phyloP scores from a whole-genome alignment of 2,329 filamentous ascomycete genomes.

The Fusarium decemcellulare region DNA sequence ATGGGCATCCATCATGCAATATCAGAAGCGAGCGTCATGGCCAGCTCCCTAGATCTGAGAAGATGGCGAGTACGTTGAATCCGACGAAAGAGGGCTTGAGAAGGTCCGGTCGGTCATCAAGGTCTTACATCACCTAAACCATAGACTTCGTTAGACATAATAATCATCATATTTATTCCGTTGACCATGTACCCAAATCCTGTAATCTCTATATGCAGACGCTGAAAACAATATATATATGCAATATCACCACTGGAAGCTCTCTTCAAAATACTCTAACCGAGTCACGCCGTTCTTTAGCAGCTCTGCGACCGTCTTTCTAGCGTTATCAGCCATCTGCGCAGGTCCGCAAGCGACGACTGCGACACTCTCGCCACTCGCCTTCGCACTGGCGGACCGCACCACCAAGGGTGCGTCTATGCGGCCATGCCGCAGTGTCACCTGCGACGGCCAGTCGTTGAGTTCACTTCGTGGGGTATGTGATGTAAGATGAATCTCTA shows the following conservation, averaged over 20 bases:
- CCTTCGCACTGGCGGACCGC: constrained; percentile 40
- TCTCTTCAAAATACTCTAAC: constrained; percentile 61
- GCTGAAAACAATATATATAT: background rate
- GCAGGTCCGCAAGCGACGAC: constrained; percentile 62
- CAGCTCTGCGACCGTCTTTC: constrained; percentile 52
- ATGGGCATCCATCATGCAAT: no score
- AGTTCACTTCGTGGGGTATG: constrained; percentile 20
- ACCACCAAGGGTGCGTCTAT: constrained; percentile 54
- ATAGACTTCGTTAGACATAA: background rate
- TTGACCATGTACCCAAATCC: background rate
- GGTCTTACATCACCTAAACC: background rate
- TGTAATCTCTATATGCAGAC: background rate
- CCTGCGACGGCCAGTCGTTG: constrained; percentile 29
- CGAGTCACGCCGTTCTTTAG: constrained; percentile 44
- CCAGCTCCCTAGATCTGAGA: background rate
- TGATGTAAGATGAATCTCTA: constrained; percentile 56
- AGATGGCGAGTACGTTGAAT: no score
- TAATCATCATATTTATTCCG: background rate
- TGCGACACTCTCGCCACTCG: constrained; percentile 50
- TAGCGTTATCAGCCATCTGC: constrained; percentile 60
- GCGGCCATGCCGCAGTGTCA: constrained; percentile 45
- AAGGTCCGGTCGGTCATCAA: background rate
- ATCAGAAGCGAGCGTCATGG: no score
- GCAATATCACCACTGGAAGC: constrained; percentile 56
- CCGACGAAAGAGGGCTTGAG: no score